These are phyloP conservation scores for Talaromyces trachyspermus DNA, from an alignment of 495 filamentous ascomycete genomes.

Conservation along the genomic window DNA sequence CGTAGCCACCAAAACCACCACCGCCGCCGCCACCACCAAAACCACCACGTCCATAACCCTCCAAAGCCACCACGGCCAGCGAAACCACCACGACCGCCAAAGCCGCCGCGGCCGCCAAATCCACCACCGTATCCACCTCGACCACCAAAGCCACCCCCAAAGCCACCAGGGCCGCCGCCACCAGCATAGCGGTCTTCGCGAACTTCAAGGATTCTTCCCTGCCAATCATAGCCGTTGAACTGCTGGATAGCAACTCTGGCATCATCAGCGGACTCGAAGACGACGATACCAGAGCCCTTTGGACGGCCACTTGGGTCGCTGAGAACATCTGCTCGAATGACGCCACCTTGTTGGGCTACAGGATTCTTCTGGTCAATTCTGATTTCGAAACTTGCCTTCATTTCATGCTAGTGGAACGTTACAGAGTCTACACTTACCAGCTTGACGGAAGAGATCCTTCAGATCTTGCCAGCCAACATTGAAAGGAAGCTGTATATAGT, in stretches of 20 bases:
- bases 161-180: slow-evolving; percentile 42
- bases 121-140: slow-evolving; percentile 37
- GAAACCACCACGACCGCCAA: slow-evolving; percentile 42
- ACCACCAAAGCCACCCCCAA: slow-evolving; percentile 40
- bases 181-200: slow-evolving; percentile 93
- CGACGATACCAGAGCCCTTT: slow-evolving; percentile 92
- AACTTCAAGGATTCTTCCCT: slow-evolving; percentile 86
- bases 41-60: slow-evolving; percentile 36
- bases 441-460: slow-evolving; percentile 98
- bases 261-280: slow-evolving; percentile 90
- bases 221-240: slow-evolving; percentile 99
- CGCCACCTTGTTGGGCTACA: slow-evolving; percentile 64
- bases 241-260: slow-evolving; percentile 91
- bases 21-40: slow-evolving; percentile 45
- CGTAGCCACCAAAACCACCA: slow-evolving; percentile 39
- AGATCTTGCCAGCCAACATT: slow-evolving; percentile 98
- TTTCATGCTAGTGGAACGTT: not conserved
- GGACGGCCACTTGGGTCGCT: slow-evolving; percentile 85
- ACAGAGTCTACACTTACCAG: slow-evolving; percentile 57
- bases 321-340: slow-evolving; percentile 95
- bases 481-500: slow-evolving; percentile 76
- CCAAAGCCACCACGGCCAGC: slow-evolving; percentile 41
- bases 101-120: slow-evolving; percentile 45
- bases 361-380: slow-evolving; percentile 25
- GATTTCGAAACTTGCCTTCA: slow-evolving; percentile 9